Evolutionary conservation across 2,329 filamentous ascomycete species (phyloP), one percentile per base, ranked within the genome.

Genomic region (Coniochaeta sp.): DNA sequence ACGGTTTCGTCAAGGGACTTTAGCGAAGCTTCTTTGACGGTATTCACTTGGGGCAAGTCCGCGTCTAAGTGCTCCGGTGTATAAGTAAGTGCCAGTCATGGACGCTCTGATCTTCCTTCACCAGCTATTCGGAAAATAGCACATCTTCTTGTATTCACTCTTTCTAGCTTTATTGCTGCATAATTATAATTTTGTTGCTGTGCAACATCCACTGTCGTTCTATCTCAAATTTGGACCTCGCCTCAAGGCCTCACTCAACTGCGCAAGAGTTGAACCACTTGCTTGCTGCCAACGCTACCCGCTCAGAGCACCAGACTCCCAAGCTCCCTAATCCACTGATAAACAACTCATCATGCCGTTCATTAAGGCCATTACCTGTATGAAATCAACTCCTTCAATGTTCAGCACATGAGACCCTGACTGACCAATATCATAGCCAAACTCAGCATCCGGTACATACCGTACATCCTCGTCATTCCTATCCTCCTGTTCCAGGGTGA

Each of bases 401-500:
- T 36, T 12, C 12, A 11, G 43, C 22, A n/a, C 19, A 47, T 11
- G 11, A 47, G n/a, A 12, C n/a, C 43, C 5, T 12, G 19, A 47
- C 43, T 47, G 16, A 47, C 43, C 8, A 5, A 12, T 24, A 24
- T 17, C 31, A 8, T 12, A 57, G 54, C 28, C 22, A 38, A 22
- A 6, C 16, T 57, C 31, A 34, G 34, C 11, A 16, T 31, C 17
- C 56, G 56, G 38, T 31, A 28, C 38, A 9, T 58, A 31, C 56
- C 56, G 24, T 58, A 26, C 24, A 9, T 58, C 33, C 38, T 58
- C 16, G 56, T 58, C 56, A 44, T 58, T 12, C 56, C 56, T 7
- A 44, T 58, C 56, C 33, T 58, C 24, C 34, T 58, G 2, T 58
- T 58, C 26, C 56, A 58, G 26, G 56, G 56, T 44, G 22, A 58